Evolutionary conservation across 1,284 basidiomycete species (phyloP).

Genomic region (Apiotrichum siamense): DNA sequence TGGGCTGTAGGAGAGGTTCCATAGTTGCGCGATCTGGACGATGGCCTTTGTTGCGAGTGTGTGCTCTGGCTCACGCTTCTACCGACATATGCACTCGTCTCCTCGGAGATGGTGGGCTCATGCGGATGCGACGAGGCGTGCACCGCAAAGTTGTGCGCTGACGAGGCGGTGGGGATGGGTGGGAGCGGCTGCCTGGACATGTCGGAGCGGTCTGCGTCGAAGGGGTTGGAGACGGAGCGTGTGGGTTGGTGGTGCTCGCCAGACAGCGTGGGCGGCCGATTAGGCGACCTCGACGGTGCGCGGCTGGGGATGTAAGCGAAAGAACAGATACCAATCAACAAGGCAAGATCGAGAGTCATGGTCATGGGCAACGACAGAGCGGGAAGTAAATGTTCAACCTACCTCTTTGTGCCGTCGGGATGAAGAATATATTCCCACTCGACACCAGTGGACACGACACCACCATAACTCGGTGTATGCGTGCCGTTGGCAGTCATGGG

Average conservation of each 20-base stretch:
- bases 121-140: slow-evolving; percentile 24
- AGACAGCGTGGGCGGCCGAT: slow-evolving; percentile 18
- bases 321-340: background rate
- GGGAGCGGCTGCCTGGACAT: slow-evolving; percentile 2
- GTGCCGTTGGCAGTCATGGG: slow-evolving; percentile 39
- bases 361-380: too few relatives aligned
- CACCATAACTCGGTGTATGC: slow-evolving; percentile 56
- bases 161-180: slow-evolving; percentile 12
- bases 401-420: slow-evolving; percentile 37
- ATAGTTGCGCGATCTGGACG: background rate
- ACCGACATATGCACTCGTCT: slow-evolving; percentile 21
- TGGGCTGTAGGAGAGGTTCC: background rate
- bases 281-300: slow-evolving; percentile 38
- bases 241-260: slow-evolving; percentile 22
- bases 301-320: slow-evolving; percentile 19
- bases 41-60: background rate
- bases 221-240: slow-evolving; percentile 11
- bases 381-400: too few relatives aligned
- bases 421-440: slow-evolving; percentile 45
- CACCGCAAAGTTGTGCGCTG: slow-evolving; percentile 12
- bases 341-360: too few relatives aligned
- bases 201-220: slow-evolving; percentile 5
- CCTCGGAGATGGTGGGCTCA: slow-evolving; percentile 37
- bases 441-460: slow-evolving; percentile 50
- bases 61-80: slow-evolving; percentile 8